A percentile compares a stretch with the other conserved stretches of the same genome.
Conservation (phyloP, 2,329 filamentous ascomycete genomes). For the Colletotrichum cereale region DNA sequence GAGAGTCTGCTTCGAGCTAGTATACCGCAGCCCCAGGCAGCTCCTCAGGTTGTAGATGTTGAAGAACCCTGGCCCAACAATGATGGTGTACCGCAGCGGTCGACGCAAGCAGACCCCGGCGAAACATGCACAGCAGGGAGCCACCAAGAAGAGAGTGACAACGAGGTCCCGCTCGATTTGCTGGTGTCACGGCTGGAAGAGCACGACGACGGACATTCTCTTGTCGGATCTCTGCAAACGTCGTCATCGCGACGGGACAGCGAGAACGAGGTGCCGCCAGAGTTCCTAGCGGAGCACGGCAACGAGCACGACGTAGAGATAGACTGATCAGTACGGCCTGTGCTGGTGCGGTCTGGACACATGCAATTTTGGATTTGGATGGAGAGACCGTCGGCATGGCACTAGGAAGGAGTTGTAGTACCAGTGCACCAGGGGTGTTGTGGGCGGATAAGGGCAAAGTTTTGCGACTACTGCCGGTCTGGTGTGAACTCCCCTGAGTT, state of each 20-base stretch:
- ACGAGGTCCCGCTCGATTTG: constrained; percentile 58
- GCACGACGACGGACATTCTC: constrained; percentile 44
- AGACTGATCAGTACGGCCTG: constrained; percentile 11
- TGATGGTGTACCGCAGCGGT: constrained; percentile 13
- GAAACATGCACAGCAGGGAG: constrained; percentile 2
- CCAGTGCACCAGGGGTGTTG: neutral
- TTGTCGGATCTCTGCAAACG: constrained; percentile 25
- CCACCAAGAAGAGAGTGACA: constrained; percentile 51
- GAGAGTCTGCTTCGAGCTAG: constrained; percentile 64
- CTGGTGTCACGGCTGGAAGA: constrained; percentile 51
- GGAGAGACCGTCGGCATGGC: neutral
- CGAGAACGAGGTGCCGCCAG: constrained; percentile 64
- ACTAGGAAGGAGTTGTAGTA: neutral
- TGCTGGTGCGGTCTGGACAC: neutral
- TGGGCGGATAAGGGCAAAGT: neutral
- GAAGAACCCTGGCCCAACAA: constrained; percentile 37
- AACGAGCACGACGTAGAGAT: constrained; percentile 29
- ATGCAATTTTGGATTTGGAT: neutral
- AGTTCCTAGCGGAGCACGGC: constrained; percentile 63
- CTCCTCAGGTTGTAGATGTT: constrained; percentile 43
- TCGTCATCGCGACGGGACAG: constrained; percentile 48
- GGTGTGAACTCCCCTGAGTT: neutral
- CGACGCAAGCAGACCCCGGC: neutral
- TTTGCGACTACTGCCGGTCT: neutral
- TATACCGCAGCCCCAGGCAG: constrained; percentile 42